Percentiles rank a stretch among this genome's conserved stretches.
These are phyloP conservation scores for Hibiscus tridactylites DNA, from an alignment of 345 rosid genomes.

Conservation along the genomic window DNA sequence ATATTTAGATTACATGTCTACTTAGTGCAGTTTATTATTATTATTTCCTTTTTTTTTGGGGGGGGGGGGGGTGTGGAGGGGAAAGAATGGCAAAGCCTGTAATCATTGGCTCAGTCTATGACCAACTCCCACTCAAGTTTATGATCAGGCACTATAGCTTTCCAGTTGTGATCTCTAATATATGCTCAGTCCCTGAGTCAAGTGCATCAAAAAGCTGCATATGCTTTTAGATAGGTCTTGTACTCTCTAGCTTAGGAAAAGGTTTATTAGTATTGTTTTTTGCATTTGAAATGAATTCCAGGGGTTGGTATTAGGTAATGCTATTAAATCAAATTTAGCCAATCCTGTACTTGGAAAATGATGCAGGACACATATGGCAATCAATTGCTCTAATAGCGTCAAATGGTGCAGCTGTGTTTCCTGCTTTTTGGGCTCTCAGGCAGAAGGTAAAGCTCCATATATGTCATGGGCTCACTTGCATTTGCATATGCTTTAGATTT, in stretches of 20 bases:
- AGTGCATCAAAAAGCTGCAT: neutral
- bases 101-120: too few species aligned
- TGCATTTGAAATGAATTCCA: slow-evolving; percentile 8
- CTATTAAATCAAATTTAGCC: slow-evolving; percentile 10
- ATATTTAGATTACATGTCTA: neutral
- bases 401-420: slow-evolving; percentile 82
- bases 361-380: slow-evolving; percentile 69
- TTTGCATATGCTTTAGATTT: neutral
- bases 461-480: neutral
- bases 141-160: neutral
- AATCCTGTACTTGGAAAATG: slow-evolving; percentile 22
- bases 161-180: neutral
- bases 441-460: slow-evolving; percentile 49
- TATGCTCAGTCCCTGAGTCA: neutral
- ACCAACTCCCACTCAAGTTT: neutral
- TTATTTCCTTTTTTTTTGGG: too few species aligned
- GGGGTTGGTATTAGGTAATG: neutral
- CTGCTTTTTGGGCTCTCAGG: slow-evolving; percentile 86
- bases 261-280: neutral
- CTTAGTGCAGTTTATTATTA: too few species aligned
- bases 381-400: slow-evolving; percentile 82
- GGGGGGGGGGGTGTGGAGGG: neutral
- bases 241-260: neutral
- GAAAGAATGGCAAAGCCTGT: neutral
- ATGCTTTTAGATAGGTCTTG: neutral